These are phyloP conservation scores for Leccinum fuscescens DNA, from an alignment of 1,284 basidiomycete genomes.

Conservation along the genomic window DNA sequence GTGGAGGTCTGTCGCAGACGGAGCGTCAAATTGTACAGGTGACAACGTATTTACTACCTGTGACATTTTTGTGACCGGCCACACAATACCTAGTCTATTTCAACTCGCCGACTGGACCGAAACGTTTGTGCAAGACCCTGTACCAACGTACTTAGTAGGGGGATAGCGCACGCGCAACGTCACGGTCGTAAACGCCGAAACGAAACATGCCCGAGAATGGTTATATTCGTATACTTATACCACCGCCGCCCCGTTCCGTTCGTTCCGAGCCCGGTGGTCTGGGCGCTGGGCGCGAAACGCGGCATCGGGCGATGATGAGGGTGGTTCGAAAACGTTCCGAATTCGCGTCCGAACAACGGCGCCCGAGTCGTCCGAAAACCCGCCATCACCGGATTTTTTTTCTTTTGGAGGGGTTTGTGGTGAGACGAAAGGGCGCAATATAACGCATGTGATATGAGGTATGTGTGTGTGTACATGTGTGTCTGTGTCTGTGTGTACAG, in stretches of 20 bases:
- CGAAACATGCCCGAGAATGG: slow-evolving; percentile 4
- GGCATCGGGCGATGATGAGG: neutral
- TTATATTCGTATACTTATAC: neutral
- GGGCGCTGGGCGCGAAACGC: neutral
- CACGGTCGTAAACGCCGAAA: slow-evolving; percentile 11
- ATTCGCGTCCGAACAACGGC: neutral
- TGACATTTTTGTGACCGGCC: too few species aligned
- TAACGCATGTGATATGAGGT: neutral
- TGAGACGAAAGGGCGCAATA: too few species aligned
- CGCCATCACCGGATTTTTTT: neutral
- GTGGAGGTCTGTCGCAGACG: too few species aligned
- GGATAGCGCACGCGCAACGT: slow-evolving; percentile 25
- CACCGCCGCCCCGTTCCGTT: neutral
- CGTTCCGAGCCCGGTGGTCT: neutral
- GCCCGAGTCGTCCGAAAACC: neutral
- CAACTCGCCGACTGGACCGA: too few species aligned
- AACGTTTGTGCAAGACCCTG: too few species aligned
- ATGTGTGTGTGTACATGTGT: neutral
- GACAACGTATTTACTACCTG: too few species aligned
- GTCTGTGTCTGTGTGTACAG: neutral
- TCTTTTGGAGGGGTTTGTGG: too few species aligned
- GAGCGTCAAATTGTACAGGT: too few species aligned
- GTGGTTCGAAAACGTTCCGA: neutral
- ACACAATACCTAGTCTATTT: too few species aligned
- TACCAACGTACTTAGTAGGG: neutral